These are phyloP conservation scores for Suillus luteus DNA, from an alignment of 768 basidiomycete species.

Conservation along the genomic window DNA sequence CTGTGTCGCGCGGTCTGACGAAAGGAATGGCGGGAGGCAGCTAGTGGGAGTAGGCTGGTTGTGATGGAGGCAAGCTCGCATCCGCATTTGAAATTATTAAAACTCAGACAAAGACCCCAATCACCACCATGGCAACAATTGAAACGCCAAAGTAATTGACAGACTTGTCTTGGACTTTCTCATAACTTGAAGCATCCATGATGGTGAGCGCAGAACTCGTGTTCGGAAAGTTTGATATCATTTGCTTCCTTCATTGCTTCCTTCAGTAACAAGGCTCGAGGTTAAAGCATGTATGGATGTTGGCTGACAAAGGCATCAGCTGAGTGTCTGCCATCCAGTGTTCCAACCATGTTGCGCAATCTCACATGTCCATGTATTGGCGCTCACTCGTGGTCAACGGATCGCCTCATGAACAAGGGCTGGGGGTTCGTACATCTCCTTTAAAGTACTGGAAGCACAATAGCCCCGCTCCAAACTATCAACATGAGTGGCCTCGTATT, in stretches of 20 bases:
- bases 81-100: slow-evolving; percentile 5
- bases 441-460: not conserved
- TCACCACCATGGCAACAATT: slow-evolving; percentile 4
- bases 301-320: not conserved
- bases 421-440: not conserved
- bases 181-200: not conserved
- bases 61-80: slow-evolving; percentile 5
- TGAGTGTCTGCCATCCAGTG: not conserved
- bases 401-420: not conserved
- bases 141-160: not conserved
- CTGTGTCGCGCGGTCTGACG: slow-evolving; percentile 24
- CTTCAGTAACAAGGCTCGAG: not conserved
- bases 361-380: slow-evolving; percentile 1
- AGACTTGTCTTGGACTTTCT: not conserved
- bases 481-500: slow-evolving; percentile 5
- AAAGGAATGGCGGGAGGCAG: slow-evolving; percentile 22
- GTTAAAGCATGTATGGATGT: not conserved
- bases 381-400: not conserved
- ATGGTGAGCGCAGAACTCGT: not conserved
- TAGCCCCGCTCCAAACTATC: not conserved
- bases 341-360: not conserved
- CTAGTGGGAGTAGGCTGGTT: slow-evolving; percentile 1
- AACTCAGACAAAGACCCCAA: slow-evolving; percentile 14
- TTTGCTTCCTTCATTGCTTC: not conserved
- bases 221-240: not conserved